Evolutionary conservation across 345 rosid genomes (phyloP).

Genomic region (Eucalyptus caleyi): DNA sequence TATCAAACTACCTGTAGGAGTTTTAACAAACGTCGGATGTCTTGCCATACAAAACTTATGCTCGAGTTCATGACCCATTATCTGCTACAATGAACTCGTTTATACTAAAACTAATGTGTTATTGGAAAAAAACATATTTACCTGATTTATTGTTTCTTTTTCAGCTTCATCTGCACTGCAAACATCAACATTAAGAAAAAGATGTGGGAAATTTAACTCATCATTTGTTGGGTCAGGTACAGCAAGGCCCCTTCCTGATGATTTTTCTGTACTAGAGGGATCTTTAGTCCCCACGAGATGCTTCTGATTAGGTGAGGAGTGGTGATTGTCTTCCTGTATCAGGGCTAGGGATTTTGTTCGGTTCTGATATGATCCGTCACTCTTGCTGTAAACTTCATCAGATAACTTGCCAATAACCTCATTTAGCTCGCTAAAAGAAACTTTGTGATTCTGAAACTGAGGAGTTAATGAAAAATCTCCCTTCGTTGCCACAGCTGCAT

Average conservation of each 20-base stretch:
- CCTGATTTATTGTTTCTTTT: not conserved
- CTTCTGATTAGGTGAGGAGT: not conserved
- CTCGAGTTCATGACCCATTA: not conserved
- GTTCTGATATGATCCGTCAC: not conserved
- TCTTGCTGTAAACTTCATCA: not conserved
- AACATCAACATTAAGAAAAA: not conserved
- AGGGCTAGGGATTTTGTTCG: not conserved
- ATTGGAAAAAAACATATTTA: not conserved
- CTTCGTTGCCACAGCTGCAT: not conserved
- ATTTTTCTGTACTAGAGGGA: not conserved
- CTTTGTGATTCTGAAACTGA: not conserved
- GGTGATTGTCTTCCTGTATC: not conserved
- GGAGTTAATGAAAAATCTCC: not conserved
- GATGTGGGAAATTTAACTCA: not conserved
- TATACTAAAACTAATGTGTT: not conserved
- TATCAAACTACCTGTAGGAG: not conserved
- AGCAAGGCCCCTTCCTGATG: not conserved
- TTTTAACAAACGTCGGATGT: not conserved
- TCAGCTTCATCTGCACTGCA: not conserved
- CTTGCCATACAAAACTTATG: not conserved
- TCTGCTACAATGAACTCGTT: not conserved
- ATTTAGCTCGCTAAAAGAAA: not conserved
- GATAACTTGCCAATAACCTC: not conserved
- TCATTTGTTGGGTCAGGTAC: not conserved
- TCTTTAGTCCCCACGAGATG: rapidly evolving